Base-by-base conservation (phyloP, 768 basidiomycete genomes). In the Mycena metata region DNA sequence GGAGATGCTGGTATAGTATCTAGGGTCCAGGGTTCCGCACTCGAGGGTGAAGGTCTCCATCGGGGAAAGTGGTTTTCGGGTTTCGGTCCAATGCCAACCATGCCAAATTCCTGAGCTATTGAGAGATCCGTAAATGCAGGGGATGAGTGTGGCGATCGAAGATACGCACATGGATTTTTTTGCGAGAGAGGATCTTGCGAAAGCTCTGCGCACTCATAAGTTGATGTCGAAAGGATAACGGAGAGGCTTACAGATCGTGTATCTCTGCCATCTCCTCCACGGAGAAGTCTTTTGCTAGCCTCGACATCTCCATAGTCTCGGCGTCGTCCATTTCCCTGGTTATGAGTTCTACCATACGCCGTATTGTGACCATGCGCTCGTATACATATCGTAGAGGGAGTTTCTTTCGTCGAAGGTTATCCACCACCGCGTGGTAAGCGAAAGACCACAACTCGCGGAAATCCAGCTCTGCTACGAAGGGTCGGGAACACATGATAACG, bases 51-150 rank as follows among this genome's bases (percentile, higher is more conserved):
- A 7, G 2, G 8, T 9, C 7, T 41, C 19, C 62, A 64, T 60
- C 2, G 49, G 0, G 6, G 35, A 50, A 21, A 30, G 64, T n/a
- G 67, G 67, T 12, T 59, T 42, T 36, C 39, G 30, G 3, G 26
- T 54, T 2, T 63, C 62, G 61, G 67, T 63, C 67, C 62, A 69
- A 55, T 69, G 61, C 21, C 15, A 69, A n/a, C 67, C 67, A 30
- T 59, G 59, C 67, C 67, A 69, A 10, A 24, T 47, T 21, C 67
- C 67, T 10, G 67, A 47, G 21, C 67, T 69, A 49, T 30, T 30
- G 30, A 6, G 30, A n/a, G 13, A 8, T n/a, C 19, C 5, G 47
- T 45, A 10, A 58, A 4, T 26, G 35, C 1, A n/a, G n/a, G n/a
- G n/a, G n/a, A 23, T 63, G 16, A 63, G 47, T 2, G 39, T 33